phyloP scores from a whole-genome alignment of 1,284 basidiomycete genomes.

The Psilocybe mexicana region DNA sequence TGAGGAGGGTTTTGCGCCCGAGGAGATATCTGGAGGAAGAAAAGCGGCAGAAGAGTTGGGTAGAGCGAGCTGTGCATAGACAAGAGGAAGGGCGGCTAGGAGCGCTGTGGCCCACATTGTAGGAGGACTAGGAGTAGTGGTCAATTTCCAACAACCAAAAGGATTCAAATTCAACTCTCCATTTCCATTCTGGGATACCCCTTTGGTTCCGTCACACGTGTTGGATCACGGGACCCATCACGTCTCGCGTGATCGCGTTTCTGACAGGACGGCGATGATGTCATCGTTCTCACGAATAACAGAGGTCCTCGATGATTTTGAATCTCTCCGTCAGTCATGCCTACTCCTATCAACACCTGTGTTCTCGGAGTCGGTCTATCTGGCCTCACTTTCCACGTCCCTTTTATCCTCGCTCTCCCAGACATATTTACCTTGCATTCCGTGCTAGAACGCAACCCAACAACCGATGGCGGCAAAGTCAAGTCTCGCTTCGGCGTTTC shows the following conservation, averaged over 20 bases:
- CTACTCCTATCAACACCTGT: conserved; percentile 63
- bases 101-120: conserved; percentile 21
- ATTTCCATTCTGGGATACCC: not conserved
- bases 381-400: conserved; percentile 77
- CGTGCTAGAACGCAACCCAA: conserved; percentile 61
- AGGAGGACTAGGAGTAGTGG: conserved; percentile 13
- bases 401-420: conserved; percentile 76
- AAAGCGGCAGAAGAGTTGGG: conserved; percentile 52
- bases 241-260: conserved; percentile 19
- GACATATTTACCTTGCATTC: conserved; percentile 71
- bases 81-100: conserved; percentile 19
- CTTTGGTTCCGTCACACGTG: conserved; percentile 6
- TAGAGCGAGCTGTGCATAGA: conserved; percentile 57
- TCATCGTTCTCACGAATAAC: not conserved
- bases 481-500: conserved; percentile 61
- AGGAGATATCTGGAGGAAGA: conserved; percentile 61
- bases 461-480: conserved; percentile 59
- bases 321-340: conserved; percentile 25
- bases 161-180: conserved; percentile 12
- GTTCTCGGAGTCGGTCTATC: conserved; percentile 78
- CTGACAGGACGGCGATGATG: not conserved
- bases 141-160: not conserved
- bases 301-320: not conserved
- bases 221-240: conserved; percentile 7
- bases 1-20: conserved; percentile 53